Evolutionary conservation across 164 flowering plant genomes (phyloP).

Genomic region (Stephania yunnanensis): DNA sequence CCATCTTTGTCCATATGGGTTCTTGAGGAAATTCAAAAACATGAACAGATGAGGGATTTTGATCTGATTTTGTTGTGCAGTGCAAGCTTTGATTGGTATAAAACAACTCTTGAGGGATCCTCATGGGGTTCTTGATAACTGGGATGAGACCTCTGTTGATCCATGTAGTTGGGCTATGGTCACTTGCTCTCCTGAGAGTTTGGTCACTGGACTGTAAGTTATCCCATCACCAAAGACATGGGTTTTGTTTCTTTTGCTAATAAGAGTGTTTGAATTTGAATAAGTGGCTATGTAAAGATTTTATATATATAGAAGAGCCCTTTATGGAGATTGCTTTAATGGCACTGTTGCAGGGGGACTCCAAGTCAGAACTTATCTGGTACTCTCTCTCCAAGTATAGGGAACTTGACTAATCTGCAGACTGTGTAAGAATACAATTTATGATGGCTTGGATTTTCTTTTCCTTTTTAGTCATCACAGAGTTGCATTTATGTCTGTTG

Average conservation of each 20-base stretch:
- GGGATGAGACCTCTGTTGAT: conserved; percentile 90
- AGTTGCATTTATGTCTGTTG: neutral
- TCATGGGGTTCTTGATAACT: conserved; percentile 74
- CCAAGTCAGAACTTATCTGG: conserved; percentile 91
- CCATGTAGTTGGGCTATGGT: conserved; percentile 99
- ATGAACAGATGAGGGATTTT: neutral
- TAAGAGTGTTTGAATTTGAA: neutral
- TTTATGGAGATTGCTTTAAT: conserved; percentile 9
- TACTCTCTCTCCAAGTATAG: conserved; percentile 67
- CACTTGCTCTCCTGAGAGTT: conserved; percentile 67
- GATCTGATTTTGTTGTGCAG: conserved; percentile 29
- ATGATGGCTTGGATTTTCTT: neutral
- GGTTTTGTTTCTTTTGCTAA: neutral
- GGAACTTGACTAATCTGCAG: conserved; percentile 89
- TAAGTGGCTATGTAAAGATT: neutral
- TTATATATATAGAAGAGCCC: neutral
- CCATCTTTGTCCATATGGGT: neutral
- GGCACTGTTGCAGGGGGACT: conserved; percentile 51
- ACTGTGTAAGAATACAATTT: conserved; percentile 46
- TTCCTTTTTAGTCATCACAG: neutral
- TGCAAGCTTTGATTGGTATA: conserved; percentile 86
- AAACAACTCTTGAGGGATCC: conserved; percentile 63
- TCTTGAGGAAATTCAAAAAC: neutral
- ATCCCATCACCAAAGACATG: neutral
- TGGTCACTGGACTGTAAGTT: conserved; percentile 79